Conservation (phyloP, 495 filamentous ascomycete genomes). For the Penicillium canariense region DNA sequence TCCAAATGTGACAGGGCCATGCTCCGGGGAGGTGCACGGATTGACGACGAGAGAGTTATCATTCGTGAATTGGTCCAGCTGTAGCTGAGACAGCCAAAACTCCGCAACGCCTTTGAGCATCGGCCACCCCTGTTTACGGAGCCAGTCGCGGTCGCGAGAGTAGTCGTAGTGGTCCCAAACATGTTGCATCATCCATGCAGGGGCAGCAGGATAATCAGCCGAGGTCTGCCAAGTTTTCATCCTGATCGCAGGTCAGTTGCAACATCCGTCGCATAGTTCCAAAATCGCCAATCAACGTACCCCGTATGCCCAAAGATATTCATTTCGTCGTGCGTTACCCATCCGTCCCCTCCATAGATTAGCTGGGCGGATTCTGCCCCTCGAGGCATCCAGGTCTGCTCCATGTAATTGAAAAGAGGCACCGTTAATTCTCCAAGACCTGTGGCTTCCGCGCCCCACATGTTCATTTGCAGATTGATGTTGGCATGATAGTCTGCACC, state of each 20-base stretch:
- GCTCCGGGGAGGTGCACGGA: constrained; percentile 52
- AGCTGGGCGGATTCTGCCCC: constrained; percentile 48
- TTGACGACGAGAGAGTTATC: constrained; percentile 51
- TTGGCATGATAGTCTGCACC: constrained; percentile 50
- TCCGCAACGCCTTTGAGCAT: constrained; percentile 46
- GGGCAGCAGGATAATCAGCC: constrained; percentile 41
- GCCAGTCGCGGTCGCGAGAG: constrained; percentile 42
- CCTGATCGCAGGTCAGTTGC: not conserved
- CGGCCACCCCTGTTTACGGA: constrained; percentile 40
- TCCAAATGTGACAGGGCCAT: constrained; percentile 51
- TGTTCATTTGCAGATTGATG: constrained; percentile 55
- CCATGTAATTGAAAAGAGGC: constrained; percentile 46
- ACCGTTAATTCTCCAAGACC: constrained; percentile 30
- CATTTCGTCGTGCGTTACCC: constrained; percentile 48
- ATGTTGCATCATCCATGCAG: constrained; percentile 52
- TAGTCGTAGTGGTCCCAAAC: constrained; percentile 51
- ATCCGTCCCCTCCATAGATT: constrained; percentile 37
- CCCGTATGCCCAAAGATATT: constrained; percentile 53
- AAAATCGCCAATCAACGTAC: constrained; percentile 3
- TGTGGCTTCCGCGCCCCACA: constrained; percentile 42
- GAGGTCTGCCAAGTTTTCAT: constrained; percentile 43
- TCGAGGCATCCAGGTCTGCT: constrained; percentile 50
- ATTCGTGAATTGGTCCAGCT: constrained; percentile 44
- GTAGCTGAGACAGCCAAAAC: constrained; percentile 48
- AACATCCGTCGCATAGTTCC: too few species aligned